phyloP scores from a whole-genome alignment of 1,284 basidiomycete species.

The Cutaneotrichosporon dermatis region DNA sequence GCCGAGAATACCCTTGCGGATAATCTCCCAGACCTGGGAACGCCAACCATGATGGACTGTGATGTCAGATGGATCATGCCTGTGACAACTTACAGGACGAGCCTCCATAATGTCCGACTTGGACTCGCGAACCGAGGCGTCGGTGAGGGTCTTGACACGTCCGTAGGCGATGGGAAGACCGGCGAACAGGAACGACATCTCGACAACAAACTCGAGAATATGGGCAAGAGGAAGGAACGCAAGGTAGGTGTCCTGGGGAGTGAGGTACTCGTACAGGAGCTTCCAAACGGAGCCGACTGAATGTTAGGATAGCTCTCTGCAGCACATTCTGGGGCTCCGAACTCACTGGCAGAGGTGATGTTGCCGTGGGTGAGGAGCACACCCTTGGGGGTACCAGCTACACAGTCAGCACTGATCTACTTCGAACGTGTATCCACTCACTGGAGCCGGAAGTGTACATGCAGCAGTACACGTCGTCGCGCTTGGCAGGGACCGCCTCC shows the following conservation, averaged over 20 bases:
- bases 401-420: slow-evolving; percentile 11
- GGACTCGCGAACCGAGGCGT: slow-evolving; percentile 82
- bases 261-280: slow-evolving; percentile 73
- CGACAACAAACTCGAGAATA: slow-evolving; percentile 63
- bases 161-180: slow-evolving; percentile 69
- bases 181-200: slow-evolving; percentile 48
- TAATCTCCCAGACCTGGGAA: slow-evolving; percentile 87
- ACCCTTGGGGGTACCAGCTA: slow-evolving; percentile 82
- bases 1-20: slow-evolving; percentile 81
- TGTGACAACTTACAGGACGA: slow-evolving; percentile 56
- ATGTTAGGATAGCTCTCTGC: slow-evolving; percentile 5
- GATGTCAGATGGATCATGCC: slow-evolving; percentile 6
- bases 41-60: slow-evolving; percentile 74
- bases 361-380: slow-evolving; percentile 85
- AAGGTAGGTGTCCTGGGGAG: slow-evolving; percentile 61
- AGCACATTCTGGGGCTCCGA: too few species aligned
- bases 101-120: slow-evolving; percentile 81
- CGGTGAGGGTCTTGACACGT: slow-evolving; percentile 92
- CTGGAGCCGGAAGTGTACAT: slow-evolving; percentile 86
- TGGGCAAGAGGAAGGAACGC: slow-evolving; percentile 92
- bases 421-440: slow-evolving; percentile 23
- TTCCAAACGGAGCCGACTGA: slow-evolving; percentile 67
- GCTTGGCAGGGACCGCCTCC: slow-evolving; percentile 57
- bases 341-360: slow-evolving; percentile 64
- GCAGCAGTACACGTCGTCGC: slow-evolving; percentile 77